These are phyloP conservation scores for Vachellia pachyceras DNA, from an alignment of 306 rosid genomes.

Conservation along the genomic window DNA sequence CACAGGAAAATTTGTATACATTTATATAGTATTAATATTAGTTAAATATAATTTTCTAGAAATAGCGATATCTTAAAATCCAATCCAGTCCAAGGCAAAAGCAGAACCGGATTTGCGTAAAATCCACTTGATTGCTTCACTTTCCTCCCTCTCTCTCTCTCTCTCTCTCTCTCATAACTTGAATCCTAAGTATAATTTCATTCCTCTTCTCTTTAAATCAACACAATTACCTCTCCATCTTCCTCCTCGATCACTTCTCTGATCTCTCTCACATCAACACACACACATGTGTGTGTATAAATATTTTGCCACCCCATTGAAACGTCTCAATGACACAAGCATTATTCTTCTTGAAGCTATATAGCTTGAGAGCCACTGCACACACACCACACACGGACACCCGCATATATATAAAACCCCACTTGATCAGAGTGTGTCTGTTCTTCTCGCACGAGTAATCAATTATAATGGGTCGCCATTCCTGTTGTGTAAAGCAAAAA, in stretches of 20 bases:
- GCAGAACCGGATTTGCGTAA: slow-evolving; percentile 82
- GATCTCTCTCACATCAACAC: slow-evolving; percentile 8
- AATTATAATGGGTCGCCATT: slow-evolving; percentile 78
- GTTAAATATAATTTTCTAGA: slow-evolving; percentile 34
- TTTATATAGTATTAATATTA: background rate
- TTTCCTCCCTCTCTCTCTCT: slow-evolving; percentile 50
- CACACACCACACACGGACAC: too few relatives aligned
- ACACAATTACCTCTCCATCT: slow-evolving; percentile 43
- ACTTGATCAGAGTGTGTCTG: slow-evolving; percentile 10
- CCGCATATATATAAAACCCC: background rate
- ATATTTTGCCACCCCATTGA: slow-evolving; percentile 19
- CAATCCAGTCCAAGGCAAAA: slow-evolving; percentile 74
- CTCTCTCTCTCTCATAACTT: slow-evolving; percentile 60
- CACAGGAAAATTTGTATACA: background rate
- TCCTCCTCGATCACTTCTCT: background rate
- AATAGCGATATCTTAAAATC: slow-evolving; percentile 68
- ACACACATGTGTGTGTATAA: background rate
- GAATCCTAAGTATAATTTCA: slow-evolving; percentile 69
- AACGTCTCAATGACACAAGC: slow-evolving; percentile 36
- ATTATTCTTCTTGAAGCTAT: slow-evolving; percentile 16
- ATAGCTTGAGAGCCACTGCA: slow-evolving; percentile 18
- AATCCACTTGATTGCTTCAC: slow-evolving; percentile 88
- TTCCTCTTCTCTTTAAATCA: slow-evolving; percentile 55
- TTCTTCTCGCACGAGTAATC: slow-evolving; percentile 3
- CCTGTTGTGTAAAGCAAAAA: slow-evolving; percentile 83